Base-by-base conservation (phyloP, 768 basidiomycete genomes). In the Boletus sp. region DNA sequence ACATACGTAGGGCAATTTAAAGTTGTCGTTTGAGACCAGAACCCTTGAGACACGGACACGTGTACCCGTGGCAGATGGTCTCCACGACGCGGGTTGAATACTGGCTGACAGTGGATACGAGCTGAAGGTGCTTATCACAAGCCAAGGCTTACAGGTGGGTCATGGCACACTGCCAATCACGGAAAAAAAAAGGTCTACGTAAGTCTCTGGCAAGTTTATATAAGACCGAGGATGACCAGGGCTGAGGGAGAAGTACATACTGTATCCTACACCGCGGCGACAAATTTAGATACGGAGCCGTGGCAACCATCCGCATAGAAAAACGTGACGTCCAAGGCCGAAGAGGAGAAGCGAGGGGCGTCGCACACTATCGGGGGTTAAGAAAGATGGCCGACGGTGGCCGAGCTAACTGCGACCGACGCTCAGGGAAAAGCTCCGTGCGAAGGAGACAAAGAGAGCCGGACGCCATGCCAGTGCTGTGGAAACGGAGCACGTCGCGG, bases 121-220 rank as follows among this genome's bases (percentile, higher is more conserved):
- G 25, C 25, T 25, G 25, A 25, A 50, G 15, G 34, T 9, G 33
- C 14, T 6, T 17, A 8, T 19, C 19, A 19, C 19, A 39, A 19
- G 19, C 11, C 15, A 25, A 25, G 25, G 25, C 5, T 34, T 34
- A 15, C 15, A 35, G 15, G 15, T 35, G 34, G 34, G 33, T 33
- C 33, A 15, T n/a, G n/a, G n/a, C n/a, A n/a, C n/a, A n/a, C n/a
- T n/a, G n/a, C n/a, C n/a, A n/a, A n/a, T n/a, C n/a, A n/a, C 17
- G 19, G 17, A 23, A 60, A 49, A 53, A 40, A 42, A 52, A 19
- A n/a, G 14, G n/a, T 61, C 45, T 53, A 63, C 60, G 44, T 62
- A 62, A 61, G 29, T 30, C 34, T 17, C 47, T 17, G 46, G 56
- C 43, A 33, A 60, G 29, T 41, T 33, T 14, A 40, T 39, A 34